Percentiles rank a stretch among this genome's conserved stretches.
Evolutionary conservation across 768 basidiomycete genomes (phyloP).

Genomic region (Pleurotus eryngii): DNA sequence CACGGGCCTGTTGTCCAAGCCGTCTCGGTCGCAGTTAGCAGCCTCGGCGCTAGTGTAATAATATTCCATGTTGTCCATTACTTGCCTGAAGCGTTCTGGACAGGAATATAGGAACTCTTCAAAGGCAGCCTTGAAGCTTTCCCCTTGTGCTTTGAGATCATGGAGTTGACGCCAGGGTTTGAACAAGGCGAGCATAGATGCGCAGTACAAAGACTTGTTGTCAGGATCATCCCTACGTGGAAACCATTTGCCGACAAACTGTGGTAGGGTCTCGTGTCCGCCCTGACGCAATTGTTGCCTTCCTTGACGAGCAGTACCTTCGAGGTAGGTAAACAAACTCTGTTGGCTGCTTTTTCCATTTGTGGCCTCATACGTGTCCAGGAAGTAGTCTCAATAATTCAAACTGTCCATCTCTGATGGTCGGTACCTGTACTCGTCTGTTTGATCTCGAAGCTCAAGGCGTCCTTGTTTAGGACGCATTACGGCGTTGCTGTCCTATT

Average conservation of each 20-base stretch:
- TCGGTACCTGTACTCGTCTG: too few relatives aligned
- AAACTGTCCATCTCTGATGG: too few relatives aligned
- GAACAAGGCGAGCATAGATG: slow-evolving; percentile 16
- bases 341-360: too few relatives aligned
- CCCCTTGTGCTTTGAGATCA: not conserved
- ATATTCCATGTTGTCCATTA: slow-evolving; percentile 10
- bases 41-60: slow-evolving; percentile 10
- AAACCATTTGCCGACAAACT: slow-evolving; percentile 35
- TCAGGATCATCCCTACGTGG: slow-evolving; percentile 23
- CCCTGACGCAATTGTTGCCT: too few relatives aligned
- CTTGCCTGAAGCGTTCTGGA: not conserved
- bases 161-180: slow-evolving; percentile 11
- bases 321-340: too few relatives aligned
- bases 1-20: slow-evolving; percentile 18
- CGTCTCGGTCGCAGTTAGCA: not conserved
- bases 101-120: not conserved
- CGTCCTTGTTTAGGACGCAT: not conserved
- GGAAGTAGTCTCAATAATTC: too few relatives aligned
- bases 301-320: too few relatives aligned
- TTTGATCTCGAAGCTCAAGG: too few relatives aligned
- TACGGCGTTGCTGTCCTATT: not conserved
- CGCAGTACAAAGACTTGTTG: slow-evolving; percentile 26
- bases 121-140: not conserved
- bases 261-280: slow-evolving; percentile 30
- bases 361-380: too few relatives aligned